Evolutionary conservation across 495 filamentous ascomycete genomes (phyloP), one percentile per base, ranked within the genome.

Genomic region (Podospora conica): DNA sequence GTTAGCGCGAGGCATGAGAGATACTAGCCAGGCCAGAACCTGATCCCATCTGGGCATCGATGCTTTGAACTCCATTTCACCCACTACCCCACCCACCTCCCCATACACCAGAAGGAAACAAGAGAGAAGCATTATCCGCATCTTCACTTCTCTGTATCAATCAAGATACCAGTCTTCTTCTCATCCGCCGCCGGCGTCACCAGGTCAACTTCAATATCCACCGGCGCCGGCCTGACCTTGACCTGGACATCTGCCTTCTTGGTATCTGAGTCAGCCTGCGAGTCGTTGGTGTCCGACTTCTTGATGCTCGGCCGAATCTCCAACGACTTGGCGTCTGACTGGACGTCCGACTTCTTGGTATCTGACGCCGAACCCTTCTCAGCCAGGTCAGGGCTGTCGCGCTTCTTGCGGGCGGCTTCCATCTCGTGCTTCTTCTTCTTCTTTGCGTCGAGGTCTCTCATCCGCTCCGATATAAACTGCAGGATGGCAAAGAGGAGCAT

Each of bases 401-500:
- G 5, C 15, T 48, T 48, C 4, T 18, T 48, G 15, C 8, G 33
- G 15, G 15, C 15, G 33, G 33, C 15, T 48, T 48, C 15, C 15
- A 7, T 48, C 33, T 48, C 33, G 15, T 18, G 33, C 15, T 18
- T 18, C 33, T 48, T 48, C 33, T 40, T 40, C 33, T 48, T 48
- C 33, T 48, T 48, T n/a, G 33, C 33, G 33, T 48, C 33, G 33
- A 48, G 33, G 33, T 48, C 33, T 48, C 33, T 48, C 33, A 48
- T 48, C 33, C 33, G 33, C 33, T n/a, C 33, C 15, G 33, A 48
- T 4, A 79, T 61, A 11, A 75, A 68, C 58, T 79, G 76, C 58
- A 71, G 54, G 27, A 79, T 76, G 59, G 71, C 71, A 28, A 79
- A 77, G 7, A 79, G 20, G 24, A 74, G 77, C 63, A 79, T 57